Evolutionary conservation across 306 rosid genomes (phyloP).

Genomic region (Corylus avellana): DNA sequence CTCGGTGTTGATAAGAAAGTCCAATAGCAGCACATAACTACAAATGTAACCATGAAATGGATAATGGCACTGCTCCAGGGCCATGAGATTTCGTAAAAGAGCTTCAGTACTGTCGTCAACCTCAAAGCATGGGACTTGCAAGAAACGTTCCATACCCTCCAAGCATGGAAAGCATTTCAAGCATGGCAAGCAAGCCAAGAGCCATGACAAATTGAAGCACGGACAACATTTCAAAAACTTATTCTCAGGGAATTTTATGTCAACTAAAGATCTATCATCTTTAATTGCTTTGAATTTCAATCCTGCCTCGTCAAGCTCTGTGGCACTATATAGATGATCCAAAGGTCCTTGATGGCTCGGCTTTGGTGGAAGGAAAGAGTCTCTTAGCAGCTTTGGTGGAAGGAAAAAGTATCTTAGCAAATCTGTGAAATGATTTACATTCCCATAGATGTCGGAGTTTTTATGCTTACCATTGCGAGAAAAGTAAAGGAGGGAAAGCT

Average conservation of each 20-base stretch:
- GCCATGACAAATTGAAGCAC: constrained; percentile 2
- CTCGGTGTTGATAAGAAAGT: constrained; percentile 19
- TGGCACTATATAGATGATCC: not conserved
- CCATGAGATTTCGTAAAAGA: constrained; percentile 25
- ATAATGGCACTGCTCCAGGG: constrained; percentile 34
- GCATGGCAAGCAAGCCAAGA: constrained; percentile 2
- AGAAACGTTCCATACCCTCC: not conserved
- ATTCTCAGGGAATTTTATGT: not conserved
- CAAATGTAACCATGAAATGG: constrained; percentile 16
- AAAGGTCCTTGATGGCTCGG: not conserved
- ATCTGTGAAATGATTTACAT: not conserved
- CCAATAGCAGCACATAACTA: constrained; percentile 27
- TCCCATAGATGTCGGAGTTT: no score
- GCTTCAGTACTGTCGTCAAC: constrained; percentile 9
- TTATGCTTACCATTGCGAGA: not conserved
- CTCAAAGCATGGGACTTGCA: constrained; percentile 1
- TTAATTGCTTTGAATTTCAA: not conserved
- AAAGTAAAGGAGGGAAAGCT: not conserved
- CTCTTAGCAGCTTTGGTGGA: not conserved
- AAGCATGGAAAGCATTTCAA: not conserved
- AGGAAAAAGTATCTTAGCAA: not conserved
- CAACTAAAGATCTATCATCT: not conserved
- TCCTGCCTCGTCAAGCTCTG: constrained; percentile 4
- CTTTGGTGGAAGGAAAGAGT: not conserved
- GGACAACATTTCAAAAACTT: not conserved